A percentile compares a stretch with the other conserved stretches of the same genome.
Conservation (phyloP, 2,329 filamentous ascomycete species). For the Hypoxylon sp. region DNA sequence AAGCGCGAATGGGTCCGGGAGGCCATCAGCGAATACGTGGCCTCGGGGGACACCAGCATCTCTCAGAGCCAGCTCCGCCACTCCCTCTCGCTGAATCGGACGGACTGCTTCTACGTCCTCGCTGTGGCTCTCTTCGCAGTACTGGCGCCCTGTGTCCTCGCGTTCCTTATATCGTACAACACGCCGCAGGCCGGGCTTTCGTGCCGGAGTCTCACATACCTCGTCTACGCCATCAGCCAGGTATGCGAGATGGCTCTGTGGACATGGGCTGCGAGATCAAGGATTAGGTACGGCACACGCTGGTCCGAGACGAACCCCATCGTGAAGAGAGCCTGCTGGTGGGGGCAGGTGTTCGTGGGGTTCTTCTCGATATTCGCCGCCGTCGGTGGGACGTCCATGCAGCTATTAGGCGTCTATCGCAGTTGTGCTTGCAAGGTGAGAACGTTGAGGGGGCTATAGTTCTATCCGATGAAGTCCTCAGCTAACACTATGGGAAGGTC, state of each 20-base stretch:
- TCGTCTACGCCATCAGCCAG: constrained; percentile 55
- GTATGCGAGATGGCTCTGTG: constrained; percentile 53
- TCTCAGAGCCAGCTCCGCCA: constrained; percentile 38
- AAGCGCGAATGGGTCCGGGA: constrained; percentile 54
- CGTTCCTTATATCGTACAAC: constrained; percentile 55
- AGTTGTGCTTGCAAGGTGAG: constrained; percentile 52
- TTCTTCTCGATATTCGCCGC: constrained; percentile 52
- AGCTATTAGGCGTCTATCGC: constrained; percentile 52
- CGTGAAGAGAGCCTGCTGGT: constrained; percentile 52
- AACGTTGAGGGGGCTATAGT: background rate
- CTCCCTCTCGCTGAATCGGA: constrained; percentile 41
- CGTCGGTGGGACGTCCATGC: constrained; percentile 52
- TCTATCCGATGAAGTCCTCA: background rate
- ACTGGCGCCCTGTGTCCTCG: constrained; percentile 52
- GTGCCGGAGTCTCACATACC: constrained; percentile 55
- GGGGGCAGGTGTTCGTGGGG: constrained; percentile 52
- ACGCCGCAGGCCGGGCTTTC: constrained; percentile 54
- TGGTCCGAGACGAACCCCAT: constrained; percentile 49
- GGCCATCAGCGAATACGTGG: constrained; percentile 50
- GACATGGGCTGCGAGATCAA: constrained; percentile 50
- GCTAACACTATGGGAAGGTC: constrained; percentile 37
- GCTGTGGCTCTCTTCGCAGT: constrained; percentile 46
- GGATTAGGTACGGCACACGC: constrained; percentile 47
- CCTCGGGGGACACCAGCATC: constrained; percentile 17
- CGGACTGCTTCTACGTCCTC: constrained; percentile 48